Conservation (phyloP, 768 basidiomycete species). For the Leccinum subgranulosum region DNA sequence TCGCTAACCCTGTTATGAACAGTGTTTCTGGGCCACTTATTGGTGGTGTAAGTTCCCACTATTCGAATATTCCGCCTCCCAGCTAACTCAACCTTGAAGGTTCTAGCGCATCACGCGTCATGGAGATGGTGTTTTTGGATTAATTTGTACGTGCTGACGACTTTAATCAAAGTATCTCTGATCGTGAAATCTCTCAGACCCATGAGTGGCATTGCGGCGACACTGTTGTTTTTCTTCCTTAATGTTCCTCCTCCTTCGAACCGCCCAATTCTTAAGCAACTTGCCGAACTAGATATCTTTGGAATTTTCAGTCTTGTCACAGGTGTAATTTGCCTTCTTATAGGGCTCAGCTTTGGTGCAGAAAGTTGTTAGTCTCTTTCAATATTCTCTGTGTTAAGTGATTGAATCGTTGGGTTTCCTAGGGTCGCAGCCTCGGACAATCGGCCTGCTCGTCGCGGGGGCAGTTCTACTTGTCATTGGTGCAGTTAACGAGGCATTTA, state of each 20-base stretch:
- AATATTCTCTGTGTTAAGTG: background rate
- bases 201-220: slow-evolving; percentile 61
- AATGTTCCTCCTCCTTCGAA: slow-evolving; percentile 70
- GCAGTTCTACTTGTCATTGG: slow-evolving; percentile 45
- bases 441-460: slow-evolving; percentile 57
- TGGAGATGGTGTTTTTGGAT: slow-evolving; percentile 80
- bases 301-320: slow-evolving; percentile 60
- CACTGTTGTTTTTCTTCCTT: slow-evolving; percentile 65
- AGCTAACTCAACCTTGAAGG: slow-evolving; percentile 36
- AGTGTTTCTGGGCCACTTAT: slow-evolving; percentile 70
- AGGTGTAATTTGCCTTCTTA: slow-evolving; percentile 62
- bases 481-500: slow-evolving; percentile 56
- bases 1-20: background rate
- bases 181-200: slow-evolving; percentile 42
- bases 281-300: slow-evolving; percentile 63
- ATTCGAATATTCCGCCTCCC: background rate
- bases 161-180: background rate
- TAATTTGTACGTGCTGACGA: background rate
- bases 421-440: slow-evolving; percentile 60
- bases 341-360: slow-evolving; percentile 71
- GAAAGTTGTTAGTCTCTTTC: slow-evolving; percentile 48
- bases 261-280: slow-evolving; percentile 53
- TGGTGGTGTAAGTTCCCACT: slow-evolving; percentile 61
- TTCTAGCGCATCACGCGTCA: slow-evolving; percentile 65
- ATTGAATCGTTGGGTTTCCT: background rate